Base-by-base conservation (phyloP, 169 alveolate species). In the Cryptosporidium meleagridis region DNA sequence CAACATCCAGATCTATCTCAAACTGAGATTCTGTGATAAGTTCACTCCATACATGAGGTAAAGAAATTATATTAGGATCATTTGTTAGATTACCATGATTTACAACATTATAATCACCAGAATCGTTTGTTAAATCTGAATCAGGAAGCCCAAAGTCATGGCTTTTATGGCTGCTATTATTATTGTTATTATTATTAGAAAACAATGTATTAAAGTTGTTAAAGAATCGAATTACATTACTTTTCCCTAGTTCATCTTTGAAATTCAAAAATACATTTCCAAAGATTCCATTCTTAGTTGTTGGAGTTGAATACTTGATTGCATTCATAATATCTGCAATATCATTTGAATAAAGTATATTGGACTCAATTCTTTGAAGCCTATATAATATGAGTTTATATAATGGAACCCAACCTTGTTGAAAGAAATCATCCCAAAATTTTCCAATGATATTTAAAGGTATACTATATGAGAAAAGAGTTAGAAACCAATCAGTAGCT, bases 401-500 rank as follows among this genome's bases (percentile, higher is more conserved):
- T 21, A 94, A 69, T 44, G 95, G 93, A 23, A 84, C 75, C 96
- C 96, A 94, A 7, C 96, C 96, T 85, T 94, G 95, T 48, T 93
- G 85, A 59, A 94, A 94, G 91, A 94, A 94, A 58, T 84, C 53
- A 87, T 93, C 96, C 96, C 96, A 94, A 55, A 94, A 70, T 18
- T 80, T 69, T 21, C 92, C 95, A 80, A 91, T 75, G 14, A 68
- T 5, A 21, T 44, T 59, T 26, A 69, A 44, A 84, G 96, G 96
- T n/a, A 94, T 91, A 55, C 94, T 92, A 75, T 94, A 89, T 26
- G 96, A 93, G 72, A 94, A 94, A 48, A 94, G 87, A 61, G 96
- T 94, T 91, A 94, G 87, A 44, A 94, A 85, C 96, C 96, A 94
- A 70, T 94, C 96, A 39, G 96, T 93, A 37, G 96, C 94, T 72